Evolutionary conservation across 1,284 basidiomycete genomes (phyloP).

Genomic region (Ceratobasidium theobromae): DNA sequence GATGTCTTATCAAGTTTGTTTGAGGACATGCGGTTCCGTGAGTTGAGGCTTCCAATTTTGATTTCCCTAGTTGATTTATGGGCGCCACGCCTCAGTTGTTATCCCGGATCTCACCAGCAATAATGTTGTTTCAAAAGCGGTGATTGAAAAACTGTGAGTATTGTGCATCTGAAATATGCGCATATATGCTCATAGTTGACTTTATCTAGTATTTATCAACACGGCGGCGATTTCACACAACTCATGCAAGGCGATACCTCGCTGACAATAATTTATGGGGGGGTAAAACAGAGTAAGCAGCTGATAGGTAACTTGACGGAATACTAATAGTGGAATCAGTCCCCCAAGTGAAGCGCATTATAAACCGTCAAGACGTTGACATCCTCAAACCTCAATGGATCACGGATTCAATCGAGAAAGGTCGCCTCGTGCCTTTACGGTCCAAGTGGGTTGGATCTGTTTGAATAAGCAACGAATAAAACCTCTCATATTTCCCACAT

Average conservation of each 20-base stretch:
- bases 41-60: no score
- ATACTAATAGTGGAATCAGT: conserved; percentile 7
- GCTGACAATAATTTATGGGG: conserved; percentile 63
- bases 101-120: conserved; percentile 74
- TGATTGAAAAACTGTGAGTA: conserved; percentile 63
- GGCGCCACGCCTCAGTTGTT: conserved; percentile 55
- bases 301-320: conserved; percentile 45
- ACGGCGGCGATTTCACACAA: conserved; percentile 76
- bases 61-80: neutral
- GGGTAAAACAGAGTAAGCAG: conserved; percentile 55
- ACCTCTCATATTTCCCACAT: neutral
- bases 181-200: neutral
- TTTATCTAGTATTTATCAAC: conserved; percentile 61
- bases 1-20: conserved; percentile 66
- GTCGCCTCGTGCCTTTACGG: conserved; percentile 57
- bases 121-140: conserved; percentile 65
- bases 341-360: conserved; percentile 35
- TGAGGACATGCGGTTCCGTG: conserved; percentile 74
- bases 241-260: conserved; percentile 46
- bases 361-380: conserved; percentile 48
- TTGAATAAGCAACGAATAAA: no score
- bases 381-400: conserved; percentile 82
- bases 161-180: neutral
- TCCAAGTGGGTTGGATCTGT: conserved; percentile 56
- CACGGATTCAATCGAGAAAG: conserved; percentile 66